Base-by-base conservation (phyloP, 345 rosid genomes). In the Lagerstroemia speciosa region DNA sequence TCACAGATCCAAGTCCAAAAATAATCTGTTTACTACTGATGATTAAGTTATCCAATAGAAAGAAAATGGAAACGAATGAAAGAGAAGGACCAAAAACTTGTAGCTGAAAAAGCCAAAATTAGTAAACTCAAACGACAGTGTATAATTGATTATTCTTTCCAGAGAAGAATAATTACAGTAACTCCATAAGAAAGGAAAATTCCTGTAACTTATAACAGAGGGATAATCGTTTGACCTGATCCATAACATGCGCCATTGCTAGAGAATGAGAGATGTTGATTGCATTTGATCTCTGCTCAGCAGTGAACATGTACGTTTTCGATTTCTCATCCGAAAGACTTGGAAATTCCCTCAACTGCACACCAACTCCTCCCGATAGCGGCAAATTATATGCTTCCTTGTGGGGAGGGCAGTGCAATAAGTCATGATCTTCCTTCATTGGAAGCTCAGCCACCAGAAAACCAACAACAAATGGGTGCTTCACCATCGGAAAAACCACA, bases 241-340 rank as follows among this genome's bases (percentile, higher is more conserved):
- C 98, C 97, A 93, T 87, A 37, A 93, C 96, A 78, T 93, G 89
- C 0, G 97, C 97, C 94, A 90, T 86, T 62, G 96, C 98, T 16
- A 89, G 78, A 71, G 96, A 79, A 32, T 77, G 83, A 27, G 91
- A 80, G 30, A 90, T 93, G 68, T 87, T 82, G 62, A 87, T 80
- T 15, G 96, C 96, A 79, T 85, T 87, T 16, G 78, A 77, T 78
- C 84, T 87, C 81, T 87, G 89, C 67, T 87, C 96, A 73, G 80
- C 68, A 60, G 80, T 81, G 57, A 91, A 83, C 60, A 63, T 78
- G 73, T 69, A 75, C 67, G 69, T 77, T 71, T 70, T 71, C 34
- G 63, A 41, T 55, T 80, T 67, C 34, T 73, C 66, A 36, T 74
- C 71, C 65, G 68, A 67, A 50, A 65, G 24, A 68, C 78, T 73